Conservation (phyloP, 1,284 basidiomycete genomes). For the Volvariella surrecta region DNA sequence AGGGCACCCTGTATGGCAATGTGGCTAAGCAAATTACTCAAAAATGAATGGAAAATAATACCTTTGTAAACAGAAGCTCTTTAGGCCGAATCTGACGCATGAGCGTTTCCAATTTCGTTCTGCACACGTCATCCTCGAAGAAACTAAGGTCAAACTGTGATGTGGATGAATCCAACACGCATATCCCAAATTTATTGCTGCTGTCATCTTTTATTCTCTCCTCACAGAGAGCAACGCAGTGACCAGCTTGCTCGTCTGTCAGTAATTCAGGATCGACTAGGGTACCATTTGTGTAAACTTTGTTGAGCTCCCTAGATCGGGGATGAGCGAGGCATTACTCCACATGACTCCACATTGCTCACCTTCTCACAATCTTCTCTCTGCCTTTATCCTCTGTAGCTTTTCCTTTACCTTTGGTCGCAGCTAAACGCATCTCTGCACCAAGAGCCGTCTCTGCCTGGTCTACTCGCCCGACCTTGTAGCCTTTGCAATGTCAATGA, state of each 20-base stretch:
- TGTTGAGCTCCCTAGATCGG: slow-evolving; percentile 72
- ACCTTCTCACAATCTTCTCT: slow-evolving; percentile 80
- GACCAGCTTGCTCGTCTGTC: slow-evolving; percentile 90
- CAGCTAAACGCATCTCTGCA: slow-evolving; percentile 73
- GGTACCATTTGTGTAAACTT: slow-evolving; percentile 96
- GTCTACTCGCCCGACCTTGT: slow-evolving; percentile 96
- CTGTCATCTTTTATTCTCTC: slow-evolving; percentile 37
- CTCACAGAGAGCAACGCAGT: slow-evolving; percentile 89
- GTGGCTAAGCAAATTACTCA: neutral
- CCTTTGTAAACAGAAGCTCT: slow-evolving; percentile 91
- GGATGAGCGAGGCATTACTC: neutral
- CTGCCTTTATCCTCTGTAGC: slow-evolving; percentile 46
- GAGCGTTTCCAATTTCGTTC: slow-evolving; percentile 90
- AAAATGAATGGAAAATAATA: slow-evolving; percentile 18
- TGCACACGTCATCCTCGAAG: slow-evolving; percentile 89
- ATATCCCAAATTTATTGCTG: slow-evolving; percentile 75
- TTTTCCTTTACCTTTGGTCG: slow-evolving; percentile 58
- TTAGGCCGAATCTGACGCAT: slow-evolving; percentile 91
- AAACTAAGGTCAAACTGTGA: slow-evolving; percentile 90
- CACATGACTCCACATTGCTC: slow-evolving; percentile 4
- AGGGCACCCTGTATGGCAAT: slow-evolving; percentile 68
- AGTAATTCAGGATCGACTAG: slow-evolving; percentile 89
- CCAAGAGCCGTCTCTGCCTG: slow-evolving; percentile 92
- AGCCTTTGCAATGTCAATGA: slow-evolving; percentile 41
- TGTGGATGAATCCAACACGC: slow-evolving; percentile 93